phyloP scores from a whole-genome alignment of 148 eudicot species.

The Heliosperma pusillum region DNA sequence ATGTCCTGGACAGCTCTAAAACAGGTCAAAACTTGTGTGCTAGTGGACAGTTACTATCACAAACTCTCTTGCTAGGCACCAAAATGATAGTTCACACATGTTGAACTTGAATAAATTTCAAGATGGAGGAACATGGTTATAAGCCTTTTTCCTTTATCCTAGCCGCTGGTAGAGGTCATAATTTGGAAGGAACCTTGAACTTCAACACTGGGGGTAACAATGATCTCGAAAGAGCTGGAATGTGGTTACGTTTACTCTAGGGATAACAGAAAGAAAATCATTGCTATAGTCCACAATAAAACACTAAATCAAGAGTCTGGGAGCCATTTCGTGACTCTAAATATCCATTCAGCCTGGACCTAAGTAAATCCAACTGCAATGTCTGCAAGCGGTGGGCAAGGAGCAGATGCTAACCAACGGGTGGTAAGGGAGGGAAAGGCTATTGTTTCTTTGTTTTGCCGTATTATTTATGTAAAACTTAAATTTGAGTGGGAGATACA shows the following conservation, averaged over 20 bases:
- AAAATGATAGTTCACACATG: background rate
- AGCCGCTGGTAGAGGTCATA: too few species aligned
- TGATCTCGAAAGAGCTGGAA: too few species aligned
- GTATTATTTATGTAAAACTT: background rate
- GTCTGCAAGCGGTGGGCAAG: background rate
- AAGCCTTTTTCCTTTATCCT: too few species aligned
- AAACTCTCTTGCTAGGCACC: background rate
- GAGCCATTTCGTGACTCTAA: background rate
- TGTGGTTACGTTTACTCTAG: too few species aligned
- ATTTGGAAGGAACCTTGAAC: too few species aligned
- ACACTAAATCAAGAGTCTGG: background rate
- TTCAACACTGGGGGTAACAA: too few species aligned
- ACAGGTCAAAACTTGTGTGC: background rate
- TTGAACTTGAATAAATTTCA: too few species aligned
- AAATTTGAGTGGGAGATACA: background rate
- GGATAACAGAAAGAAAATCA: background rate
- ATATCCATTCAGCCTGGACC: background rate
- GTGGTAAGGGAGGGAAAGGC: background rate
- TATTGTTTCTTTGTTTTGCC: background rate
- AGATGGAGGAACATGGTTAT: too few species aligned
- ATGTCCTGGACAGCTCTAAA: background rate
- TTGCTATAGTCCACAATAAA: background rate
- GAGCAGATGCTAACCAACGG: background rate
- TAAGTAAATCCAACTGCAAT: background rate
- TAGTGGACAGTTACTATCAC: background rate